Percentiles rank a stretch among this genome's conserved stretches.
phyloP scores from a whole-genome alignment of 345 rosid species.

The Lumnitzera littorea region DNA sequence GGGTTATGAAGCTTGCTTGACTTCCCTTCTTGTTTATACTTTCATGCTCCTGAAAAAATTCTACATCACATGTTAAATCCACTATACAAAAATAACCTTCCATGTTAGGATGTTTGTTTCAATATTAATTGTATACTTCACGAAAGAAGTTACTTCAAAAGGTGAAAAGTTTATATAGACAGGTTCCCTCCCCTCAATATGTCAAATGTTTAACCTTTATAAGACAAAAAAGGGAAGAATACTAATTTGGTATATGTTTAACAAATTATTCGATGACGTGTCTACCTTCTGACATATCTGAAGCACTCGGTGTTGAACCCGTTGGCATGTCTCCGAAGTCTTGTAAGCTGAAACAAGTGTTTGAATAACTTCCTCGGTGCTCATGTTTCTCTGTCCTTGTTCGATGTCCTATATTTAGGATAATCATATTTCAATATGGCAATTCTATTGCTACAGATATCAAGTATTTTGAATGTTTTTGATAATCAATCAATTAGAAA shows the following conservation, averaged over 20 bases:
- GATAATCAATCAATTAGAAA: no score
- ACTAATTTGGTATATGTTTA: no score
- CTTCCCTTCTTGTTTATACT: conserved; percentile 14
- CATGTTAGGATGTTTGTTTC: no score
- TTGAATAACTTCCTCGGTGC: conserved; percentile 34
- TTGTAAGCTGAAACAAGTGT: conserved; percentile 28
- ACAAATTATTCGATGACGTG: neutral
- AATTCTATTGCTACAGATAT: neutral
- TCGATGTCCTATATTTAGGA: conserved; percentile 30
- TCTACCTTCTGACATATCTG: conserved; percentile 21
- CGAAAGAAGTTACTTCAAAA: no score
- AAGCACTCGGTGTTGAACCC: conserved; percentile 20
- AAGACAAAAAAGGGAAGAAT: no score
- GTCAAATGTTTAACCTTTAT: no score
- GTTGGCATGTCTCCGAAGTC: conserved; percentile 22
- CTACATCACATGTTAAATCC: no score
- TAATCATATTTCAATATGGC: neutral
- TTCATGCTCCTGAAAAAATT: neutral
- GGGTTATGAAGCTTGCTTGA: conserved; percentile 30
- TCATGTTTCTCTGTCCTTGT: conserved; percentile 18
- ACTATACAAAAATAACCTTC: no score
- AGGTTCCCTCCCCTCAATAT: no score
- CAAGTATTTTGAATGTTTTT: neutral
- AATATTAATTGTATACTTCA: no score
- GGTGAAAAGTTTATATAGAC: no score